Evolutionary conservation across 2,329 filamentous ascomycete genomes (phyloP).

Genomic region (Eutypella sp.): DNA sequence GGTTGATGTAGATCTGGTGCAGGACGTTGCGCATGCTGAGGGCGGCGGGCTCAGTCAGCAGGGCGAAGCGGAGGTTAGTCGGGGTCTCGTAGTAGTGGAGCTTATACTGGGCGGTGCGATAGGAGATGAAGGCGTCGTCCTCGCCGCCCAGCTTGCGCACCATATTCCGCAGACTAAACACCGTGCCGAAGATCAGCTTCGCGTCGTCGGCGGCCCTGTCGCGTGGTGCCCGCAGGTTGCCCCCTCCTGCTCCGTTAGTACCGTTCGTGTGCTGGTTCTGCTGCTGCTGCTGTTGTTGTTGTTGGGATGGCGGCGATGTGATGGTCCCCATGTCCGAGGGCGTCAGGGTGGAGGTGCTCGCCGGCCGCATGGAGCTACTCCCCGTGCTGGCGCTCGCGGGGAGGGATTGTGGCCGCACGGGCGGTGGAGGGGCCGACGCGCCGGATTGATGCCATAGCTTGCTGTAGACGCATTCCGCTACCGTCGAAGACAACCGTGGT

Average conservation of each 20-base stretch:
- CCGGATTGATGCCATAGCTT: slow-evolving; percentile 87
- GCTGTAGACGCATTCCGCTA: slow-evolving; percentile 98
- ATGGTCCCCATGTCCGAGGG: slow-evolving; percentile 4
- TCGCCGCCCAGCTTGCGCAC: slow-evolving; percentile 89
- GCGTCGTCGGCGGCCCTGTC: slow-evolving; percentile 66
- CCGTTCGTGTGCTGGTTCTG: no score
- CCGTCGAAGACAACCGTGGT: no score
- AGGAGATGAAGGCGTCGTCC: slow-evolving; percentile 92
- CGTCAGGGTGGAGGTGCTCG: slow-evolving; percentile 12
- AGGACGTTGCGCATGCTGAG: slow-evolving; percentile 89
- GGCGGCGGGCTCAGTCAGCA: slow-evolving; percentile 87
- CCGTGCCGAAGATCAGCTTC: slow-evolving; percentile 94
- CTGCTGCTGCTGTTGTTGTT: slow-evolving; percentile 2
- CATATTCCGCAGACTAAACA: slow-evolving; percentile 97
- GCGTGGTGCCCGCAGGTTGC: no score
- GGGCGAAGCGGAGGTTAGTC: slow-evolving; percentile 90
- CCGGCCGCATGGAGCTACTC: slow-evolving; percentile 35
- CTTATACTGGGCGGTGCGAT: slow-evolving; percentile 92
- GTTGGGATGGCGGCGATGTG: slow-evolving; percentile 7
- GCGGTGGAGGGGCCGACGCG: slow-evolving; percentile 35
- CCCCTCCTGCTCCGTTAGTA: slow-evolving; percentile 4
- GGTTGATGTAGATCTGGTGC: slow-evolving; percentile 97
- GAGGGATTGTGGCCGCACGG: slow-evolving; percentile 38
- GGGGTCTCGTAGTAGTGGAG: slow-evolving; percentile 99
- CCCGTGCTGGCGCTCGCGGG: slow-evolving; percentile 44